phyloP scores from a whole-genome alignment of 352 stramenopile genomes.

The Phytopythium sindhum region DNA sequence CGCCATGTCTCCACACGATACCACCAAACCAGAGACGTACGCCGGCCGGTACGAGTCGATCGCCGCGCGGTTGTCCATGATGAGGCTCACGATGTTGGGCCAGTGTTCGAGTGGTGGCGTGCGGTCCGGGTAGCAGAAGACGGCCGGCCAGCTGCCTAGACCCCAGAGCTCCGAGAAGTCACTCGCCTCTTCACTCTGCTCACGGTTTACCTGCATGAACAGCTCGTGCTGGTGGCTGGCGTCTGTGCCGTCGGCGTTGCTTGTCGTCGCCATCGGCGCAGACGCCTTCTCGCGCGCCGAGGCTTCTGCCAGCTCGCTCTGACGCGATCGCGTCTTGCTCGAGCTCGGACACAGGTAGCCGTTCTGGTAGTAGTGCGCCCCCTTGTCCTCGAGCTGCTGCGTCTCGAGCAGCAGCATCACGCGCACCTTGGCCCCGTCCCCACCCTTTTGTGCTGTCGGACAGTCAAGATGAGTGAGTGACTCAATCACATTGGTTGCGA shows the following conservation, averaged over 20 bases:
- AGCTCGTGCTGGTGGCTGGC: constrained; percentile 21
- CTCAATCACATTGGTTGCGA: background rate
- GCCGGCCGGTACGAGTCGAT: constrained; percentile 49
- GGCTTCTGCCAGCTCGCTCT: constrained; percentile 27
- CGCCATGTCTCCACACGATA: background rate
- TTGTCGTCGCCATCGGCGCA: background rate
- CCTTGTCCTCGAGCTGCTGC: constrained; percentile 70
- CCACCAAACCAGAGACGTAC: constrained; percentile 27
- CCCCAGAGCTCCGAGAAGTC: constrained; percentile 83
- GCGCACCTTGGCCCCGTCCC: constrained; percentile 35
- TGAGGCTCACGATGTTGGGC: constrained; percentile 85
- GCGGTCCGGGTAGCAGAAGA: constrained; percentile 77
- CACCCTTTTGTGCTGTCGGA: constrained; percentile 38
- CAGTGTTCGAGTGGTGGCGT: constrained; percentile 68
- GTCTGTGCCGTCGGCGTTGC: background rate
- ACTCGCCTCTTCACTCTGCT: constrained; percentile 61
- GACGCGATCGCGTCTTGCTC: constrained; percentile 36
- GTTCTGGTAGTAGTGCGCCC: constrained; percentile 69
- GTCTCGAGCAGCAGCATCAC: constrained; percentile 81
- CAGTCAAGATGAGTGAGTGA: constrained; percentile 11
- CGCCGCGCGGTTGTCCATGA: constrained; percentile 74
- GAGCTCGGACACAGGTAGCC: constrained; percentile 70
- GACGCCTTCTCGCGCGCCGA: constrained; percentile 12
- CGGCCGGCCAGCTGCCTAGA: constrained; percentile 69
- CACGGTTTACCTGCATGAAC: constrained; percentile 52